Evolutionary conservation across 306 rosid species (phyloP).

Genomic region (Datisca glomerata): DNA sequence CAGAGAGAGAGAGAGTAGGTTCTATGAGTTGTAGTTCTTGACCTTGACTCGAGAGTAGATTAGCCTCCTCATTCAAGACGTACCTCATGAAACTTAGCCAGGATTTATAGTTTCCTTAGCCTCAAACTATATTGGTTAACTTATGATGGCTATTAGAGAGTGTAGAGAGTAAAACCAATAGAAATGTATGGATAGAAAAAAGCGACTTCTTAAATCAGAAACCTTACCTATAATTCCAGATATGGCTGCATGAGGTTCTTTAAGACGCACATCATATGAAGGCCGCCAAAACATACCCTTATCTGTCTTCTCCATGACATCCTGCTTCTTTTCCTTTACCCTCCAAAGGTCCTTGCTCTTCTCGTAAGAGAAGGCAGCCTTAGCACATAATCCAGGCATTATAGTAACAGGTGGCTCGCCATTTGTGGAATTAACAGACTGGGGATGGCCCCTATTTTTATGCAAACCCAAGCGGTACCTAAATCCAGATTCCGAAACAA

Average conservation of each 20-base stretch:
- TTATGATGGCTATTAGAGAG: too few species aligned
- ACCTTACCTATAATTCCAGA: conserved; percentile 66
- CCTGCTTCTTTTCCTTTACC: conserved; percentile 18
- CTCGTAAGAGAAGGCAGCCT: conserved; percentile 66
- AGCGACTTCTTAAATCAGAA: conserved; percentile 4
- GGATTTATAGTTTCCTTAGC: too few species aligned
- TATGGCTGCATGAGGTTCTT: conserved; percentile 62
- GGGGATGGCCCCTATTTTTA: conserved; percentile 55
- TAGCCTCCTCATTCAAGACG: too few species aligned
- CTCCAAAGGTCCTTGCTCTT: conserved; percentile 59
- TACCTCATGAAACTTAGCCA: too few species aligned
- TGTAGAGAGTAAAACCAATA: neutral
- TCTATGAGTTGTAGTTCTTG: too few species aligned
- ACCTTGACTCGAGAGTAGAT: too few species aligned
- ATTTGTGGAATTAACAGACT: conserved; percentile 28
- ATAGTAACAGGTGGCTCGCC: conserved; percentile 35
- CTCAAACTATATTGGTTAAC: too few species aligned
- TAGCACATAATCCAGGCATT: conserved; percentile 70
- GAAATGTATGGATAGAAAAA: neutral
- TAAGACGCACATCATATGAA: conserved; percentile 56
- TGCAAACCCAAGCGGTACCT: conserved; percentile 74
- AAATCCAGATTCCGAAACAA: conserved; percentile 45
- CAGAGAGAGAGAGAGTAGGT: too few species aligned
- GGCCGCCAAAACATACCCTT: conserved; percentile 19
- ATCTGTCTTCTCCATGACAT: conserved; percentile 11